These are phyloP conservation scores for Fraxinus dipetala DNA, from an alignment of 305 asterid genomes.

Conservation along the genomic window DNA sequence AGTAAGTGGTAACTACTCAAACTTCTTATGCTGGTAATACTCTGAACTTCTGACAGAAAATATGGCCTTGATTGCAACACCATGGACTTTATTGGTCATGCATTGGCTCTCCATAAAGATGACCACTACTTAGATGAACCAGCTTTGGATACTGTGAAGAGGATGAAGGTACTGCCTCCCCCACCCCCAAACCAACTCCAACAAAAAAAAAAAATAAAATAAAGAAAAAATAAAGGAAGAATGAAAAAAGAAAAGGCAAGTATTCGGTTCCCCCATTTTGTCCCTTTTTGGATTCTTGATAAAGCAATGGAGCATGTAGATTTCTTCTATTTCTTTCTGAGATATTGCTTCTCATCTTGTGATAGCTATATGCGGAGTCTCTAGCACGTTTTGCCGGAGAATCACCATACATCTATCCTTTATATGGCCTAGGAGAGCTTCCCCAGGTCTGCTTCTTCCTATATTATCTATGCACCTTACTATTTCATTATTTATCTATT, in stretches of 20 bases:
- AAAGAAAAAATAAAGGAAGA: not conserved
- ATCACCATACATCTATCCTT: slow-evolving; percentile 92
- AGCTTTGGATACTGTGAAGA: slow-evolving; percentile 81
- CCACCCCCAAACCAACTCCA: not conserved
- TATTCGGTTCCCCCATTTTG: not conserved
- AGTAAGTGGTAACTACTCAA: not conserved
- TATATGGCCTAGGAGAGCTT: slow-evolving; percentile 96
- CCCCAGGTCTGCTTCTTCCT: slow-evolving; percentile 67
- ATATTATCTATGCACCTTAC: slow-evolving; percentile 4
- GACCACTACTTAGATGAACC: slow-evolving; percentile 83
- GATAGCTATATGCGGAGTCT: slow-evolving; percentile 87
- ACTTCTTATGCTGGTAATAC: slow-evolving; percentile 1
- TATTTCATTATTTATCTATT: not conserved
- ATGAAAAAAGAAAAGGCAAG: not conserved
- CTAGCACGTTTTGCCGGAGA: slow-evolving; percentile 95
- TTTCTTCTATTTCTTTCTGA: not conserved
- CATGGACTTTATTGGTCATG: slow-evolving; percentile 85
- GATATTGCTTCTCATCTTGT: slow-evolving; percentile 26
- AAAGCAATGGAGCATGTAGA: not conserved
- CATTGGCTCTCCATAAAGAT: slow-evolving; percentile 89
- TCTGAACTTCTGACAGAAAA: slow-evolving; percentile 52
- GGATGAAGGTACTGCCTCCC: slow-evolving; percentile 68
- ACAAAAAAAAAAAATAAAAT: not conserved
- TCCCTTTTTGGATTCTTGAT: not conserved
- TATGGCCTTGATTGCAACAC: slow-evolving; percentile 93